phyloP scores from a whole-genome alignment of 495 filamentous ascomycete genomes.

The Astrocystis sublimbata region DNA sequence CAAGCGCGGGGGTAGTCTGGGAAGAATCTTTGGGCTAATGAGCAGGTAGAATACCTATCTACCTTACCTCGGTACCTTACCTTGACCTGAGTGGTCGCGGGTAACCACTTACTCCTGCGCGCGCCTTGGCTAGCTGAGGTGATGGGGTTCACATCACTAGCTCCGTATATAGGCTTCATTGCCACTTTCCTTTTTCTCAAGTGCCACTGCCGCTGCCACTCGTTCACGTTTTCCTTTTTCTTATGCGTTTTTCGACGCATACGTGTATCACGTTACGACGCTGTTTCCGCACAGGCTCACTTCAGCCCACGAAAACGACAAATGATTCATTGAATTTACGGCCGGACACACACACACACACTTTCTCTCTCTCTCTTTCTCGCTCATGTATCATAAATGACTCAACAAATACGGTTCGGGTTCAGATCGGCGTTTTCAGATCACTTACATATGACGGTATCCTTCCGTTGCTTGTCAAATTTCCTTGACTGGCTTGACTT shows the following conservation, averaged over 20 bases:
- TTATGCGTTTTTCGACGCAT: not conserved
- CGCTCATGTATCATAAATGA: not conserved
- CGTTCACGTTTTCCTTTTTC: not conserved
- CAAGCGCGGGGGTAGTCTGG: constrained; percentile 33
- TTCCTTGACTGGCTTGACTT: too few relatives aligned
- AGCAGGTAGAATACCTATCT: too few relatives aligned
- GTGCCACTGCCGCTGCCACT: too few relatives aligned
- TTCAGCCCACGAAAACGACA: not conserved
- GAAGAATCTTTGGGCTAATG: constrained; percentile 29
- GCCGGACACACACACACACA: not conserved
- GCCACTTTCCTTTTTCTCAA: not conserved
- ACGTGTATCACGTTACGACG: constrained; percentile 1
- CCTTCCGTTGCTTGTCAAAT: not conserved
- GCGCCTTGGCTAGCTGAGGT: not conserved
- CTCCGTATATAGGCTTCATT: not conserved
- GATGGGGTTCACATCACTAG: not conserved
- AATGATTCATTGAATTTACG: not conserved
- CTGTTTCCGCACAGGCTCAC: not conserved
- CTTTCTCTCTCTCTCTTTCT: not conserved
- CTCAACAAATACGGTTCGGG: too few relatives aligned
- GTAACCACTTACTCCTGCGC: not conserved
- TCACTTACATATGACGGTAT: not conserved
- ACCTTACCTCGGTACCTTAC: too few relatives aligned
- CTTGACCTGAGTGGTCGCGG: too few relatives aligned
- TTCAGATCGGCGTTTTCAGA: not conserved